Evolutionary conservation across 306 rosid species (phyloP), one percentile per base, ranked within the genome.

Genomic region (Prunus campanulata): DNA sequence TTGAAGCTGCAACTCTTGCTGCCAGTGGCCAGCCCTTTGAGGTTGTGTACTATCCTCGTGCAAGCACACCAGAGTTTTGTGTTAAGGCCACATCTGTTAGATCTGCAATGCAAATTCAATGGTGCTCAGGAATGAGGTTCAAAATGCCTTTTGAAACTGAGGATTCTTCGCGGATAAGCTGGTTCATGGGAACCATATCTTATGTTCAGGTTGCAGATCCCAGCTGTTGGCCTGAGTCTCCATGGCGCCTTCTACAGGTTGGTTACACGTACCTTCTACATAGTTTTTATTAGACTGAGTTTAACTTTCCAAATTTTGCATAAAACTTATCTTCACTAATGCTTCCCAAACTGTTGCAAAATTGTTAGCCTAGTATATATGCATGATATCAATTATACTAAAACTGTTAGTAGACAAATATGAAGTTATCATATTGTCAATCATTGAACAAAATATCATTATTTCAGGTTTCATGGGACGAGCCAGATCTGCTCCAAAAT

Each of bases 121-220:
- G 99, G 99, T 87, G 82, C 81, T 76, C 97, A 46, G 96, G 97
- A 59, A 92, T 92, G 92, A 91, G 98, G 80, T 92, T 96, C 81
- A 96, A 96, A 85, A 96, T 96, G 97, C 96, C 99, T 35, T 92
- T 96, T 52, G 99, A 96, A 77, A 96, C 99, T 10, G 98, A 96
- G 78, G 99, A 96, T 72, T 88, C 98, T 11, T 90, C 98, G 29
- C 84, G 99, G 75, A 89, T 96, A 63, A 96, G 99, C 81, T 96
- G 99, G 99, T 96, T 96, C 80, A 92, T 92, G 97, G 99, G 99
- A 60, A 96, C 99, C 5, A 84, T 96, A 48, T 88, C 98, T 83
- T 85, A 90, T 77, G 88, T 85, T 70, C 86, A 87, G 72, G 88
- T 83, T 57, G 84, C 88, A 25, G 91, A 91, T 88, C 93, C 98